Evolutionary conservation across 225 moss, liverwort and hornwort genomes (phyloP), one percentile per base, ranked within the genome.

Genomic region (Marchantia paleacea): DNA sequence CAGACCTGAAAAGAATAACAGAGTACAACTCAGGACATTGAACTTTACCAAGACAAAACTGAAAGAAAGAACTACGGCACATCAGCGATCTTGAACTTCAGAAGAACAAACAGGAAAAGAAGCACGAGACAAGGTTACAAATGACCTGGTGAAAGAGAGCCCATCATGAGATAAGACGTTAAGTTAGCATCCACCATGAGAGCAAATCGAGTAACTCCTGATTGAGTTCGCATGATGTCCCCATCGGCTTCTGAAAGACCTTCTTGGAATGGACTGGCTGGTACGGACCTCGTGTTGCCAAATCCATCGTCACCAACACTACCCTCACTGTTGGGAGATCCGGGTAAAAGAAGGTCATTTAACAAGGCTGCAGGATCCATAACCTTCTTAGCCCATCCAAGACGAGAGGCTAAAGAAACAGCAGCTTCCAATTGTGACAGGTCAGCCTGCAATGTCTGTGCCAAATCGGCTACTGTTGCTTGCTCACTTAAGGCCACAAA

Each of bases 151-250:
- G 99, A 99, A 75, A 99, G 86, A 79, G 99, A 99, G 60, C 99
- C 99, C 95, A 99, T 99, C 99, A 99, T 99, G 79, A 99, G 87
- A 89, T 99, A 99, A 28, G 95, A 95, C 20, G 99, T 99, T 49
- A 99, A 88, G 75, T 94, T 99, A 39, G 99, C 95, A 87, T 99
- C 99, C 83, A 99, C 99, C 90, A 99, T 92, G 49, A 95, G 94
- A 81, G 95, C 99, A 83, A 99, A 93, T 64, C 99, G 91, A 75
- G 92, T 95, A 60, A 89, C 83, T 80, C 90, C 90, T 79, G 90
- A 51, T 8, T 84, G 86, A 82, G 82, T 72, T 83, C 84, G 86
- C 28, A 81, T n/a, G 48, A 75, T 49, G 53, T 91, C 99, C 31
- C 75, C 80, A 82, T 94, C 95, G 71, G 82, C 75, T 57, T 94